Percentiles rank a stretch among this genome's conserved stretches.
phyloP scores from a whole-genome alignment of 768 basidiomycete genomes.

The Suillus lakei region DNA sequence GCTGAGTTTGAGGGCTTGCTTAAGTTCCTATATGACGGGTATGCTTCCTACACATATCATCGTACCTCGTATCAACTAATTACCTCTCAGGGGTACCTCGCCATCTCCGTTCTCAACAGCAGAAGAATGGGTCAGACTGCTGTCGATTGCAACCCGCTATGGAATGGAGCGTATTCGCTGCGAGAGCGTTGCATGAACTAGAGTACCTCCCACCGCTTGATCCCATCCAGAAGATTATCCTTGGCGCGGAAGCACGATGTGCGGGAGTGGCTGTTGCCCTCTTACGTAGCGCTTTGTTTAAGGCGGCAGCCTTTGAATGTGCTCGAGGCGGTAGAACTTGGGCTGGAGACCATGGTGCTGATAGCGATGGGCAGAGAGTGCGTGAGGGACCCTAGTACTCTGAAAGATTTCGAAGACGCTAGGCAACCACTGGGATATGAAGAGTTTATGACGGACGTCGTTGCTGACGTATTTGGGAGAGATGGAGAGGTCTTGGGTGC shows the following conservation, averaged over 20 bases:
- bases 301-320: slow-evolving; percentile 38
- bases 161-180: slow-evolving; percentile 40
- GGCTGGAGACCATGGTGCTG: slow-evolving; percentile 28
- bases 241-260: slow-evolving; percentile 47
- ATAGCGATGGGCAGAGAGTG: slow-evolving; percentile 32
- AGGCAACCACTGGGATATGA: neutral
- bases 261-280: slow-evolving; percentile 42
- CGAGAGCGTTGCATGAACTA: slow-evolving; percentile 39
- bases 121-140: slow-evolving; percentile 42
- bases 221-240: slow-evolving; percentile 39
- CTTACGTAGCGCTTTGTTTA: slow-evolving; percentile 42
- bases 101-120: slow-evolving; percentile 17
- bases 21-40: slow-evolving; percentile 46
- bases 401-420: neutral
- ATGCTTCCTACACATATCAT: slow-evolving; percentile 12
- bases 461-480: slow-evolving; percentile 8
- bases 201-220: slow-evolving; percentile 26
- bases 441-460: slow-evolving; percentile 5
- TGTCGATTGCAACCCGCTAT: slow-evolving; percentile 46
- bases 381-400: slow-evolving; percentile 9
- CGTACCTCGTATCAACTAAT: neutral
- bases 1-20: slow-evolving; percentile 44
- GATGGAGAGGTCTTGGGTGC: neutral
- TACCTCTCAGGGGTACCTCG: neutral
- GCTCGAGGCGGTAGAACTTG: slow-evolving; percentile 40